Evolutionary conservation across 169 alveolate species (phyloP).

Genomic region (Besnoitia besnoiti): DNA sequence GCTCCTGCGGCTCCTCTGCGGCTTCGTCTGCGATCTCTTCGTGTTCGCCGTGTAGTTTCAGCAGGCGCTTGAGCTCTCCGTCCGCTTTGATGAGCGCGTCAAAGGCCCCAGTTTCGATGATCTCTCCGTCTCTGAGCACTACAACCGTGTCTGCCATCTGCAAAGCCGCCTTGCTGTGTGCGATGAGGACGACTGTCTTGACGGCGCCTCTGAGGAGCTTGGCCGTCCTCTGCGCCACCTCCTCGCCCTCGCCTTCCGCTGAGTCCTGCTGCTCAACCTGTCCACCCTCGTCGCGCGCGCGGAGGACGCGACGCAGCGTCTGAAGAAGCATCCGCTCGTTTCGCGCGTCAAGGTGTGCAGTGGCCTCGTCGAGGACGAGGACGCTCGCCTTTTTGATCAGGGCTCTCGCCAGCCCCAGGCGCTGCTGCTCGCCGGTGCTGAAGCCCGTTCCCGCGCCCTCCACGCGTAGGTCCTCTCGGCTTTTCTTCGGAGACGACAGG

Average conservation of each 20-base stretch:
- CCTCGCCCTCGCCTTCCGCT: neutral
- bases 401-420: constrained; percentile 53
- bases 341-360: constrained; percentile 30
- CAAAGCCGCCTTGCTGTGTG: constrained; percentile 56
- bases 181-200: constrained; percentile 22
- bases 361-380: constrained; percentile 55
- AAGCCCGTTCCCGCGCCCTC: neutral
- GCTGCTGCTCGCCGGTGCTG: constrained; percentile 65
- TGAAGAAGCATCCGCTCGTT: constrained; percentile 23
- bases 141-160: constrained; percentile 11
- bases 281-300: neutral
- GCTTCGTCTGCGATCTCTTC: neutral
- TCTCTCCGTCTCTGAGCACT: constrained; percentile 6
- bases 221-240: neutral
- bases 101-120: constrained; percentile 33
- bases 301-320: neutral
- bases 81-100: constrained; percentile 10
- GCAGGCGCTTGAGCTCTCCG: constrained; percentile 21
- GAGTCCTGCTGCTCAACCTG: neutral
- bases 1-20: neutral
- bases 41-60: neutral
- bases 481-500: neutral
- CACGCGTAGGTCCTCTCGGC: neutral
- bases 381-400: constrained; percentile 36
- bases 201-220: neutral